These are phyloP conservation scores for Arachis hypogaea DNA, from an alignment of 306 rosid genomes.

Conservation along the genomic window DNA sequence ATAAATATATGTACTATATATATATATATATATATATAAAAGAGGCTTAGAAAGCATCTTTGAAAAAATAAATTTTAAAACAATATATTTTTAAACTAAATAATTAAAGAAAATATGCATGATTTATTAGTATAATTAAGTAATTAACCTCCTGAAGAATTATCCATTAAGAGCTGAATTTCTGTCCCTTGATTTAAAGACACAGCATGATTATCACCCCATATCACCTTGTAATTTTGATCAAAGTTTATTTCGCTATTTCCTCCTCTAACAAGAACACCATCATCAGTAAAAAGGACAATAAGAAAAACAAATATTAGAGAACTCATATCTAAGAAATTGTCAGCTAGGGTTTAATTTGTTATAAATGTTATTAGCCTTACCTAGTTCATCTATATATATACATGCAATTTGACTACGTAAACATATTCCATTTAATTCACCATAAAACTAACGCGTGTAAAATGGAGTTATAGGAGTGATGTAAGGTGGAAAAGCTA, in stretches of 20 bases:
- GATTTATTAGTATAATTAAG: neutral
- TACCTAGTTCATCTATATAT: conserved; percentile 6
- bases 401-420: conserved; percentile 20
- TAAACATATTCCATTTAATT: no score
- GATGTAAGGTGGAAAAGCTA: no score
- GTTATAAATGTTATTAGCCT: neutral
- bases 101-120: neutral
- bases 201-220: conserved; percentile 53
- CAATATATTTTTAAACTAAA: no score
- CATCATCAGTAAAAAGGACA: neutral
- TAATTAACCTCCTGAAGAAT: conserved; percentile 44
- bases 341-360: conserved; percentile 5
- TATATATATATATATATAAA: no score
- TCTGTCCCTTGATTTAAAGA: conserved; percentile 43
- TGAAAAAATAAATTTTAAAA: no score
- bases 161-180: conserved; percentile 59
- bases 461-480: no score
- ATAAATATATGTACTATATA: neutral
- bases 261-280: conserved; percentile 7
- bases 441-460: no score
- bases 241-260: conserved; percentile 29
- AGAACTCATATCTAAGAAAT: conserved; percentile 38
- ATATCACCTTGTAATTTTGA: conserved; percentile 46
- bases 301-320: conserved; percentile 22
- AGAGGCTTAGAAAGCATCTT: no score